Evolutionary conservation across 371 early-diverging fungal species (phyloP).

Genomic region (Apophysomyces sp.): DNA sequence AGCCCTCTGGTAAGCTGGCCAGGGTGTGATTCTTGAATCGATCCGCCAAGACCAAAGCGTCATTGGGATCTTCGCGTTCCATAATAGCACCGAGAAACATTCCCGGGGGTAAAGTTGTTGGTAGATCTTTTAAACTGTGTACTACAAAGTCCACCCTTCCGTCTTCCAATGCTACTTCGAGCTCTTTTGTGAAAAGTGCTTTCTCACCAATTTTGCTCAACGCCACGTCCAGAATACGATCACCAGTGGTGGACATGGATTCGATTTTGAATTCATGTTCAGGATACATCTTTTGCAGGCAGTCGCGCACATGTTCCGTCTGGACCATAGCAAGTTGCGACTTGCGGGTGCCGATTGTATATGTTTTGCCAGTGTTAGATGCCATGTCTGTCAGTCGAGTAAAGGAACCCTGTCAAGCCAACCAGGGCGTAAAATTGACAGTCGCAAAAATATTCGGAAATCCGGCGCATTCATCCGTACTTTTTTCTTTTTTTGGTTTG

Average conservation of each 20-base stretch:
- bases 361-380: not conserved
- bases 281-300: conserved; percentile 51
- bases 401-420: not conserved
- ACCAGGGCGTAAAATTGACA: not conserved
- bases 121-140: conserved; percentile 94
- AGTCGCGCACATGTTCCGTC: conserved; percentile 69
- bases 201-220: conserved; percentile 92
- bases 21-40: conserved; percentile 36
- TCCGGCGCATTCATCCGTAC: no score
- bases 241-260: conserved; percentile 87
- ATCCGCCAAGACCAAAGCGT: conserved; percentile 76
- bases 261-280: conserved; percentile 54
- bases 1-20: conserved; percentile 71
- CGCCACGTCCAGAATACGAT: conserved; percentile 83
- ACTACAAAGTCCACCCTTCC: conserved; percentile 84
- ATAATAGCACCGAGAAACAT: conserved; percentile 85
- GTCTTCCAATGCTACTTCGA: conserved; percentile 80
- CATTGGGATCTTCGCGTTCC: conserved; percentile 86
- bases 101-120: conserved; percentile 83
- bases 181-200: conserved; percentile 92
- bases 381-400: not conserved
- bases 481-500: no score
- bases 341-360: conserved; percentile 77
- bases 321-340: conserved; percentile 93
- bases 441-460: not conserved